These are phyloP conservation scores for Persicaria maculosa DNA, from an alignment of 148 eudicot genomes.

Conservation along the genomic window DNA sequence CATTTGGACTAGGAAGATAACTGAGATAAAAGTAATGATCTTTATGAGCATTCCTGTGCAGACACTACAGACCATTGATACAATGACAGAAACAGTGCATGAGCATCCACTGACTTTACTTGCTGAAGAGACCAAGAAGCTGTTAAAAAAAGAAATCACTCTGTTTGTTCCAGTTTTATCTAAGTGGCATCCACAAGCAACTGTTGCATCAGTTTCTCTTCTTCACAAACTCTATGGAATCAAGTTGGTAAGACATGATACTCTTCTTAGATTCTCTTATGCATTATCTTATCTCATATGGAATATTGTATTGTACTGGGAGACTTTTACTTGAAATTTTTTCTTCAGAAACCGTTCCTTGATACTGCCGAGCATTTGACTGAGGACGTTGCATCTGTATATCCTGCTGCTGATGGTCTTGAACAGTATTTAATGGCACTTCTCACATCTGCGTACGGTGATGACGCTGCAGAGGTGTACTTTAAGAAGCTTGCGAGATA, in stretches of 20 bases:
- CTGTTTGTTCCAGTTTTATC: slow-evolving; percentile 72
- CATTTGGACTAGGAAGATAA: not conserved
- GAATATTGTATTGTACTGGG: slow-evolving; percentile 12
- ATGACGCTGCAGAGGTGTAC: slow-evolving; percentile 64
- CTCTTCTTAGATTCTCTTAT: not conserved
- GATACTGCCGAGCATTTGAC: slow-evolving; percentile 88
- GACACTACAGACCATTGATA: slow-evolving; percentile 71
- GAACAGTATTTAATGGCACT: slow-evolving; percentile 64
- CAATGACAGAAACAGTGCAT: slow-evolving; percentile 54
- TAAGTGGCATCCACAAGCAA: slow-evolving; percentile 69
- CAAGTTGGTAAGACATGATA: slow-evolving; percentile 61
- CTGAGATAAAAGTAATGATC: not conserved
- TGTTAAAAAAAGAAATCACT: slow-evolving; percentile 62
- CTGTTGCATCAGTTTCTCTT: slow-evolving; percentile 78
- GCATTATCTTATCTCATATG: not conserved
- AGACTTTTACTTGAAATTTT: slow-evolving; percentile 17
- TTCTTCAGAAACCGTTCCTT: slow-evolving; percentile 83
- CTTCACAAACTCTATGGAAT: slow-evolving; percentile 87
- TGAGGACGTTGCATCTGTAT: slow-evolving; percentile 90
- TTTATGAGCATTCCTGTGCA: slow-evolving; percentile 23
- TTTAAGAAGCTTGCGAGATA: slow-evolving; percentile 60
- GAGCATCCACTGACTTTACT: slow-evolving; percentile 87
- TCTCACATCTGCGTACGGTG: slow-evolving; percentile 65
- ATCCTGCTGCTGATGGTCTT: slow-evolving; percentile 94
- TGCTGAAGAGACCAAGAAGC: slow-evolving; percentile 75